Conservation (phyloP, 805 yeast genomes). For the Teunomyces barrocoloradensis region DNA sequence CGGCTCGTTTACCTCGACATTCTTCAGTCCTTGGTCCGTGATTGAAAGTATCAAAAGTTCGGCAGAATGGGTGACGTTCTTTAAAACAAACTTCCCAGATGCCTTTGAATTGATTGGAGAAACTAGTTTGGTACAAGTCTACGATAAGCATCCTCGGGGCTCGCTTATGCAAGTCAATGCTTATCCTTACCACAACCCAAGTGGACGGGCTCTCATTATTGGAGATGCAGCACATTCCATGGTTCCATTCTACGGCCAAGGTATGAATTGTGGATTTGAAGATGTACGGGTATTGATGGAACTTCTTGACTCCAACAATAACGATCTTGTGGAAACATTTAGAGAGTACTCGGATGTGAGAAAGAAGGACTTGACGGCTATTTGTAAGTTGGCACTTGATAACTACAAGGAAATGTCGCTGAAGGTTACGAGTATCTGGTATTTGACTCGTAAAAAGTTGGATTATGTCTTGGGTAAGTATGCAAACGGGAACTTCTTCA, state of each 20-base stretch:
- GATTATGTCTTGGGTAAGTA: constrained; percentile 63
- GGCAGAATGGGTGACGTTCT: constrained; percentile 51
- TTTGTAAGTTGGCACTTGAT: constrained; percentile 71
- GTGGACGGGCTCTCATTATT: constrained; percentile 61
- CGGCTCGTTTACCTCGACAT: constrained; percentile 86
- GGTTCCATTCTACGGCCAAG: constrained; percentile 99
- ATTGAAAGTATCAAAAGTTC: constrained; percentile 52
- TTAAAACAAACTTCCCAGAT: constrained; percentile 65
- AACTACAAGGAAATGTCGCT: constrained; percentile 88
- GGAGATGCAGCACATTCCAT: constrained; percentile 97
- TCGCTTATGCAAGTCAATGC: constrained; percentile 72
- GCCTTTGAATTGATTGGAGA: constrained; percentile 68
- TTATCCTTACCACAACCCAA: constrained; percentile 61
- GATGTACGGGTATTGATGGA: constrained; percentile 72
- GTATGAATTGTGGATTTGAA: constrained; percentile 95
- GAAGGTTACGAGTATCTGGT: constrained; percentile 61
- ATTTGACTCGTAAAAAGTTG: constrained; percentile 61
- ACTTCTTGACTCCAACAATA: constrained; percentile 38
- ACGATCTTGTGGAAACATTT: constrained; percentile 50
- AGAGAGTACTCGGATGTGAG: constrained; percentile 52
- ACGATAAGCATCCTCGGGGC: constrained; percentile 65
- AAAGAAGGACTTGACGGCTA: constrained; percentile 68
- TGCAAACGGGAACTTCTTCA: constrained; percentile 44
- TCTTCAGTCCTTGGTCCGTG: constrained; percentile 76
- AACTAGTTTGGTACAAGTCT: constrained; percentile 48